Evolutionary conservation across 306 rosid species (phyloP).

Genomic region (Fagus crenata): DNA sequence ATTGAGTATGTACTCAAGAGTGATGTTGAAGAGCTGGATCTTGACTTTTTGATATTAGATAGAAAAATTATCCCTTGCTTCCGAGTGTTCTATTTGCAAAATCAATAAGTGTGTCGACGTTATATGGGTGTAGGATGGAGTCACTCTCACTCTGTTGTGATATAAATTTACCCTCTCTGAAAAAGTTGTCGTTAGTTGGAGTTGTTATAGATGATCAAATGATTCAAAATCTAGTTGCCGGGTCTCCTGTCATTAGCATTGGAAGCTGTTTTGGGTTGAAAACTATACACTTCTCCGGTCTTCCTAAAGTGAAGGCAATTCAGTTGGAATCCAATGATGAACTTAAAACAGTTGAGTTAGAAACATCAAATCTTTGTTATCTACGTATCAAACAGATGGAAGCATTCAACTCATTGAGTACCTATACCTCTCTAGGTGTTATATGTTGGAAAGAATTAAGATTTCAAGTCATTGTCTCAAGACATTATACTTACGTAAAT

Average conservation of each 20-base stretch:
- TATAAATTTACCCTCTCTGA: slow-evolving; percentile 14
- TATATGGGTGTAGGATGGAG: slow-evolving; percentile 12
- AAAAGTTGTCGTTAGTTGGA: not conserved
- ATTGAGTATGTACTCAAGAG: slow-evolving; percentile 25
- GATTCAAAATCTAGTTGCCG: not conserved
- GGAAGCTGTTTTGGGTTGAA: not conserved
- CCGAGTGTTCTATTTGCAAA: slow-evolving; percentile 12
- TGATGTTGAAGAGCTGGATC: slow-evolving; percentile 24
- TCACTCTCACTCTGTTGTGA: not conserved
- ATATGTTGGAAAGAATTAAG: too few species aligned
- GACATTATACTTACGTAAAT: too few species aligned
- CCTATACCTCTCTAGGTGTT: too few species aligned
- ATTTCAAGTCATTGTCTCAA: too few species aligned
- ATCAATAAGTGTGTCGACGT: slow-evolving; percentile 25
- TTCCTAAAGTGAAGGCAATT: not conserved
- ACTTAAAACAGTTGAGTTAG: not conserved
- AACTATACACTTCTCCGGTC: not conserved
- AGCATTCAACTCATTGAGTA: too few species aligned
- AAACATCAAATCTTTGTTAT: not conserved
- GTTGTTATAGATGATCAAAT: not conserved
- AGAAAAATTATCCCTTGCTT: slow-evolving; percentile 32
- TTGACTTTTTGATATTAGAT: too few species aligned
- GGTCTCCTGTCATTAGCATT: not conserved
- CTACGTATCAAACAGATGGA: too few species aligned
- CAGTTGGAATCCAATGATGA: not conserved